Conservation (phyloP, 2,329 filamentous ascomycete species). For the Leptographium lundbergii region DNA sequence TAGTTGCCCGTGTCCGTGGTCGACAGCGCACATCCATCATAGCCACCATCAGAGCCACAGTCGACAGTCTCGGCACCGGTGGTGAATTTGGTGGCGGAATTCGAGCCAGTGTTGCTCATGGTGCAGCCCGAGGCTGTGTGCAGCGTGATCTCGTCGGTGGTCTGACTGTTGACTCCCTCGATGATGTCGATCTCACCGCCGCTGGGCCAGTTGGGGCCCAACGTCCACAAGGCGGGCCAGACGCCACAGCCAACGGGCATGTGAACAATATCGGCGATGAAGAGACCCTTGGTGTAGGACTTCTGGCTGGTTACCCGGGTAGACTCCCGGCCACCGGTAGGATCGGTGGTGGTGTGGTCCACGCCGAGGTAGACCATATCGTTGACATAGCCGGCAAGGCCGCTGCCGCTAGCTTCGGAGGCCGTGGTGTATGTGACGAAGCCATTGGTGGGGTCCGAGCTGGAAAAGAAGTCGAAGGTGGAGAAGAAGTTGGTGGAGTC, state of each 20-base stretch:
- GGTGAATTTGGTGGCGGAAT: slow-evolving; percentile 30
- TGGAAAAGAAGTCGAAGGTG: slow-evolving; percentile 42
- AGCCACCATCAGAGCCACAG: slow-evolving; percentile 20
- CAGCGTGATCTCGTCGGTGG: slow-evolving; percentile 50
- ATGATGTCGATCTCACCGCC: slow-evolving; percentile 70
- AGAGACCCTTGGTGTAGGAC: slow-evolving; percentile 54
- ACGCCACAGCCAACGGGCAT: slow-evolving; percentile 66
- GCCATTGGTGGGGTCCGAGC: slow-evolving; percentile 58
- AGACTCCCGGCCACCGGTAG: slow-evolving; percentile 50
- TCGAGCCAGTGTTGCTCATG: slow-evolving; percentile 35
- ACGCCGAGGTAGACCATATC: slow-evolving; percentile 55
- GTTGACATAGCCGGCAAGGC: slow-evolving; percentile 44
- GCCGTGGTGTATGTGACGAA: slow-evolving; percentile 58
- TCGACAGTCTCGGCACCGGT: slow-evolving; percentile 22
- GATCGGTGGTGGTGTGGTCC: slow-evolving; percentile 45
- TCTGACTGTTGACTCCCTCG: slow-evolving; percentile 58
- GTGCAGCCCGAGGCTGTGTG: slow-evolving; percentile 51
- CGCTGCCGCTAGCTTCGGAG: slow-evolving; percentile 40
- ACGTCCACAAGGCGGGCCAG: slow-evolving; percentile 63
- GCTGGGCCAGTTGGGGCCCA: slow-evolving; percentile 57
- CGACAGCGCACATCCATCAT: slow-evolving; percentile 46
- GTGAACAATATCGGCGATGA: slow-evolving; percentile 61
- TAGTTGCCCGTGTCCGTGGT: slow-evolving; percentile 42
- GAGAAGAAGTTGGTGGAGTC: slow-evolving; percentile 43
- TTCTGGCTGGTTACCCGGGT: slow-evolving; percentile 57